Base-by-base conservation (phyloP, 1,284 basidiomycete species). In the Phlebopus sp. region DNA sequence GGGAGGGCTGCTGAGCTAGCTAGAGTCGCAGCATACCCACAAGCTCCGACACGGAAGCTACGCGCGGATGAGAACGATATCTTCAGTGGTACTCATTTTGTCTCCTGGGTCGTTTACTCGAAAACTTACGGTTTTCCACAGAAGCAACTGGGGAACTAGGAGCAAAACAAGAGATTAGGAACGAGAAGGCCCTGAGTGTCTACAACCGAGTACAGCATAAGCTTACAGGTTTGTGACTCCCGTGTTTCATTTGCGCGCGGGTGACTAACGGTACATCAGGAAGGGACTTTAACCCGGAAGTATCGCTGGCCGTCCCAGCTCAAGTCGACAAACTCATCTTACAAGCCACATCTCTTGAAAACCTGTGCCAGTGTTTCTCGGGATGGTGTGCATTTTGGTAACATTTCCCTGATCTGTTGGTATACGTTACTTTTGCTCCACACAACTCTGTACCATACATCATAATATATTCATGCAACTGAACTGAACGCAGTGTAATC, bases 191-290 rank as follows among this genome's bases (percentile, higher is more conserved):
- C 0, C 67, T 97, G 18, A 81, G 84, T 48, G 95, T 97, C 37
- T 94, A 94, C 63, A 93, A 92, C 59, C 86, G 94, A 37, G 94
- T 98, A 7, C 84, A 95, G 63, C 78, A 93, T 63, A 98, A 98
- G 69, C 77, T 98, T 49, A 95, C 90, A 46, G 91, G 90, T 87
- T 56, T 55, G 76, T 62, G 38, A 4, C 27, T 43, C 29, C 37
- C 35, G 8, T 41, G n/a, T 9, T 7, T 27, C 18, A 23, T 37
- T 19, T 19, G 14, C 34, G 6, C 18, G 4, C 15, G 37, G 46
- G 18, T 35, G 14, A 47, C 50, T n/a, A 32, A 41, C 46, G n/a
- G 14, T 49, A 23, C n/a, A 29, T 34, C 49, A 87, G 92, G 94
- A 30, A 84, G 85, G 51, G 94, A 97, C 64, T 97, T 97, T 73